Percentiles rank a stretch among this genome's conserved stretches.
phyloP scores from a whole-genome alignment of 2,329 filamentous ascomycete genomes.

The Fusarium anthophilum region DNA sequence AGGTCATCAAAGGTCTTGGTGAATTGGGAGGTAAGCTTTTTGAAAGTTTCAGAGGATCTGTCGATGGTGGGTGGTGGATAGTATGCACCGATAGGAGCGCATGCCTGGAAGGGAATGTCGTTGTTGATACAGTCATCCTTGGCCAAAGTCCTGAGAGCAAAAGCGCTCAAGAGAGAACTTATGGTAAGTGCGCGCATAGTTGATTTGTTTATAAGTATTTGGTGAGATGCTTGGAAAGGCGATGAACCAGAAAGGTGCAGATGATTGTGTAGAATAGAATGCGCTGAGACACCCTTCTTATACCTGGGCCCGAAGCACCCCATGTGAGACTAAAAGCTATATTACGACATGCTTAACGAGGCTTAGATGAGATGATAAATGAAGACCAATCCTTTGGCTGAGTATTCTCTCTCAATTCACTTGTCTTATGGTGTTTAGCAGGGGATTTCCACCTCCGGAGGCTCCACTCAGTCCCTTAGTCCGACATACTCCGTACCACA shows the following conservation, averaged over 20 bases:
- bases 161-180: neutral
- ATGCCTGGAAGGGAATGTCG: conserved; percentile 26
- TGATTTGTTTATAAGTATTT: accelerated
- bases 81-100: conserved; percentile 33
- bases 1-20: conserved; percentile 25
- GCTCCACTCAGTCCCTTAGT: neutral
- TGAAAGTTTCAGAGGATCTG: neutral
- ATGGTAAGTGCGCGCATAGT: neutral
- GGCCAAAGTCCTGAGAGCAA: neutral
- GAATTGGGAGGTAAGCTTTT: neutral
- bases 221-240: neutral
- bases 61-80: conserved; percentile 30
- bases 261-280: neutral
- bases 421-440: neutral
- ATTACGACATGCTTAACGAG: accelerated
- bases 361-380: neutral
- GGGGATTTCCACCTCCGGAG: neutral
- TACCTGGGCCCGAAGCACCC: neutral
- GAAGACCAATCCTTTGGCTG: neutral
- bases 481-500: neutral
- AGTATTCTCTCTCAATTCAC: neutral
- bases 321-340: accelerated
- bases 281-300: neutral
- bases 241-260: neutral
- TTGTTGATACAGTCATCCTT: neutral